These are phyloP conservation scores for Trametes gibbosa DNA, from an alignment of 768 basidiomycete genomes.

Conservation along the genomic window DNA sequence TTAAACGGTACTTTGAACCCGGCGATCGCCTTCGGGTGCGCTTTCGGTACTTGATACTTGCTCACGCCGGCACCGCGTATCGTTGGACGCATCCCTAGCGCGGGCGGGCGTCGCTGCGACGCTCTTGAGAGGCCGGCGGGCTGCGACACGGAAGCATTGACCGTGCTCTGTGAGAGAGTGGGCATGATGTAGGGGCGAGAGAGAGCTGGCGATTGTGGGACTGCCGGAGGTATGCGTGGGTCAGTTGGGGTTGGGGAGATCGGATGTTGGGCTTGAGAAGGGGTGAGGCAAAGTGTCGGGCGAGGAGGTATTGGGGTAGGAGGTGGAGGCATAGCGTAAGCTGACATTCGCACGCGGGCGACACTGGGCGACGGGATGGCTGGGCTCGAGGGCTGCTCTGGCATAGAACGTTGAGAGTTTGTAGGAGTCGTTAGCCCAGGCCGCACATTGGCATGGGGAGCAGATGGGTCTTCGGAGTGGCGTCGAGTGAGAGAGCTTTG, in stretches of 20 bases:
- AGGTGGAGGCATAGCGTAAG: not conserved
- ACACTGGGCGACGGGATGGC: not conserved
- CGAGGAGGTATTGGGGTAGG: not conserved
- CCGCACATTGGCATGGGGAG: not conserved
- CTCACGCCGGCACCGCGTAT: not conserved
- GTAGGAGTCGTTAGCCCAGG: not conserved
- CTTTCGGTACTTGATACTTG: slow-evolving; percentile 1
- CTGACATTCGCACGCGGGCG: not conserved
- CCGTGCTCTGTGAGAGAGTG: not conserved
- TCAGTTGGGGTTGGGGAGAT: not conserved
- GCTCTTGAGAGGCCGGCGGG: not conserved
- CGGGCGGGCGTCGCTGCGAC: not conserved
- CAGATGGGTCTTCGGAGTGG: not conserved
- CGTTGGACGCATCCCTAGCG: slow-evolving; percentile 3
- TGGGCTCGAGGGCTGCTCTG: not conserved
- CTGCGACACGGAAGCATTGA: not conserved
- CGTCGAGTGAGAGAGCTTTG: not conserved
- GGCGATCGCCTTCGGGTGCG: not conserved
- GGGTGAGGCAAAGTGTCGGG: not conserved
- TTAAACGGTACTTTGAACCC: slow-evolving; percentile 3
- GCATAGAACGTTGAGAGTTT: not conserved
- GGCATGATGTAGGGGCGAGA: slow-evolving; percentile 4
- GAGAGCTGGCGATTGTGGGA: not conserved
- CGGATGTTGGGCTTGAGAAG: not conserved
- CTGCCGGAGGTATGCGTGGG: not conserved